Evolutionary conservation across 2,329 filamentous ascomycete species (phyloP).

Genomic region (Pseudocercospora crystallina): DNA sequence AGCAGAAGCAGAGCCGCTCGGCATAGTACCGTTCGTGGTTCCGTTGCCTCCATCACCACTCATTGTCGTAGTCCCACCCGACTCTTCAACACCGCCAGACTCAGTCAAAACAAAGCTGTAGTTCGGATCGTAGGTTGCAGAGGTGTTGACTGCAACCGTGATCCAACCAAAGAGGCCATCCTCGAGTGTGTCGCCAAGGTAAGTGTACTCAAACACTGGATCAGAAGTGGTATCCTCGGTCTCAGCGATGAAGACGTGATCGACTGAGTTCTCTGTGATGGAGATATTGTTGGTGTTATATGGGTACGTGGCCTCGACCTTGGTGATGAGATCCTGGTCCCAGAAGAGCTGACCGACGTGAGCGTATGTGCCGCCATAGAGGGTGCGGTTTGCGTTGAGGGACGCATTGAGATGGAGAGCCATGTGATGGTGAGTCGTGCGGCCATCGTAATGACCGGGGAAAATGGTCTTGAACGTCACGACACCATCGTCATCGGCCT

Average conservation of each 20-base stretch:
- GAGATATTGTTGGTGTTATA: constrained; percentile 42
- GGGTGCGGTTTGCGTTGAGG: background rate
- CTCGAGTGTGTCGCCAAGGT: constrained; percentile 52
- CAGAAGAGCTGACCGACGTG: constrained; percentile 68
- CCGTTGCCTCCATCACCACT: too few species aligned
- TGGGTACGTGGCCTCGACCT: constrained; percentile 50
- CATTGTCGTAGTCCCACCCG: too few species aligned
- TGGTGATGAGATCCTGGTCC: constrained; percentile 56
- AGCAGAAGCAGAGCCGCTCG: too few species aligned
- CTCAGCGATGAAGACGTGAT: constrained; percentile 49
- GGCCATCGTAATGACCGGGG: constrained; percentile 44
- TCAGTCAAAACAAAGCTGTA: background rate
- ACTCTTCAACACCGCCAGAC: too few species aligned
- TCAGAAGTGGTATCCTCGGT: constrained; percentile 46
- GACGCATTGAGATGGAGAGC: constrained; percentile 33
- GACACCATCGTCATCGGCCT: constrained; percentile 39
- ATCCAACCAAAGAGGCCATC: constrained; percentile 58
- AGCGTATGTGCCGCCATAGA: constrained; percentile 46
- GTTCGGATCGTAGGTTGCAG: constrained; percentile 18
- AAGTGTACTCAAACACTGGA: constrained; percentile 58
- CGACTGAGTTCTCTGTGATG: constrained; percentile 52
- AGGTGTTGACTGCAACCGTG: constrained; percentile 48
- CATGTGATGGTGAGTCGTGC: constrained; percentile 42
- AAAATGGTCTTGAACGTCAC: constrained; percentile 43
- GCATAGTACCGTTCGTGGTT: too few species aligned